A percentile compares a stretch with the other conserved stretches of the same genome.
These are phyloP conservation scores for Leersia perrieri DNA, from an alignment of 176 grass and related monocot species.

Conservation along the genomic window DNA sequence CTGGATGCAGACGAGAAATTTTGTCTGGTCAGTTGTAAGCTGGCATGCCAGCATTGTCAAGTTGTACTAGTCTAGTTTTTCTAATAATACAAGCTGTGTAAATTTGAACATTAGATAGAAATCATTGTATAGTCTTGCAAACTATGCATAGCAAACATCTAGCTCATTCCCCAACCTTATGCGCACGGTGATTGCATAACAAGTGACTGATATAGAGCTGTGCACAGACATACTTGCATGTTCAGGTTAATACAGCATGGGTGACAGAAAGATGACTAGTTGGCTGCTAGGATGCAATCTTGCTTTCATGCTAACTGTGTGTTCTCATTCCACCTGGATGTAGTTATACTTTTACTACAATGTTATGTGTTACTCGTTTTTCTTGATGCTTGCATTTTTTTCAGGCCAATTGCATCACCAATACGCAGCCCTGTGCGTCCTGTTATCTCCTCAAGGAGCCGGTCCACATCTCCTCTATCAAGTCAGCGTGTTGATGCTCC, in stretches of 20 bases:
- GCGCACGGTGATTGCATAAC: not conserved
- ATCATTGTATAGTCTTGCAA: not conserved
- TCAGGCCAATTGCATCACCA: conserved; percentile 22
- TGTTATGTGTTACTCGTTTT: not conserved
- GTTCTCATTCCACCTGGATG: not conserved
- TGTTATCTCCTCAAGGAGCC: conserved; percentile 38
- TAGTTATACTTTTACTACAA: conserved; percentile 13
- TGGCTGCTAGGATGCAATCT: not conserved
- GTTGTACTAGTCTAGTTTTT: not conserved
- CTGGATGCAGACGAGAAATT: not conserved
- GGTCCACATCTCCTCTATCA: conserved; percentile 28
- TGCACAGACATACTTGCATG: not conserved
- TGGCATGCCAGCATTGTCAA: not conserved
- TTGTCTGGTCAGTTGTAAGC: not conserved
- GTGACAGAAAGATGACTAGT: not conserved
- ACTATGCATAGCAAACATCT: not conserved
- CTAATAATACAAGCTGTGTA: not conserved
- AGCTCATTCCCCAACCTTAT: not conserved
- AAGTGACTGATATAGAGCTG: not conserved
- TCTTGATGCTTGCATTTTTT: conserved; percentile 19
- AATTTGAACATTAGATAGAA: not conserved
- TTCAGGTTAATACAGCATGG: conserved; percentile 12
- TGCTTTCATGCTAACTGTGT: not conserved
- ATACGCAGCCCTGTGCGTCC: conserved; percentile 16
- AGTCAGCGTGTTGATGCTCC: conserved; percentile 23